Evolutionary conservation across 148 eudicot species (phyloP), one percentile per base, ranked within the genome.

Genomic region (Chenopodium berlandieri): DNA sequence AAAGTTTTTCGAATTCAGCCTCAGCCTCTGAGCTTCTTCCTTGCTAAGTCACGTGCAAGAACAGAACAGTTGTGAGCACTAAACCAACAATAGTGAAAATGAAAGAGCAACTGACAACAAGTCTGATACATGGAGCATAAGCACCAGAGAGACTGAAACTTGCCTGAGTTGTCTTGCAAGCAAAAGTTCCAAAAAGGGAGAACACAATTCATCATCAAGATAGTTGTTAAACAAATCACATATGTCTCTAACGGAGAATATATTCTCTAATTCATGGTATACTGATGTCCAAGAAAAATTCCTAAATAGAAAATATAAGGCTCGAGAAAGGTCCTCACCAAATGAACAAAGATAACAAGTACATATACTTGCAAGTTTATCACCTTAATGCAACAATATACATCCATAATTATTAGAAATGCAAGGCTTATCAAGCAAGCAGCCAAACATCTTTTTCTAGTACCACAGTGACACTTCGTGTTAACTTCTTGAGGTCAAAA

Each of bases 21-120:
- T 94, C 94, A 31, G 99, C 98, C 78, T 96, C 99, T 56, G 85
- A 81, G 82, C 3, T 72, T 91, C 92, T 89, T 88, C 99, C 98
- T 87, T 85, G 90, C 99, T 96, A 76, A 50, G 58, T 77, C 75
- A 78, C 13, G 37, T 27, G 65, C 50, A 84, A 0, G 31, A 76
- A 46, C 47, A 0, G 31, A 76, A 46, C 47, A 78, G 22, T 46
- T 63, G 67, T 89, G 19, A 85, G 85, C 73, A 83, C 40, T 44
- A 52, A 48, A 7, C 6, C 0, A 54, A 13, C 20, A n/a, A 44
- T 75, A 11, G 4, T 56, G 44, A 27, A 30, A 44, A 25, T 44
- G 63, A 40, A 54, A 9, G 3, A 52, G 54, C 64, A 73, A 17
- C 52, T 50, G 56, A 14, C 44, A 62, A 19, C 22, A 56, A 63